phyloP scores from a whole-genome alignment of 2,329 filamentous ascomycete genomes.

The Stagonosporopsis cucurbitacearum region DNA sequence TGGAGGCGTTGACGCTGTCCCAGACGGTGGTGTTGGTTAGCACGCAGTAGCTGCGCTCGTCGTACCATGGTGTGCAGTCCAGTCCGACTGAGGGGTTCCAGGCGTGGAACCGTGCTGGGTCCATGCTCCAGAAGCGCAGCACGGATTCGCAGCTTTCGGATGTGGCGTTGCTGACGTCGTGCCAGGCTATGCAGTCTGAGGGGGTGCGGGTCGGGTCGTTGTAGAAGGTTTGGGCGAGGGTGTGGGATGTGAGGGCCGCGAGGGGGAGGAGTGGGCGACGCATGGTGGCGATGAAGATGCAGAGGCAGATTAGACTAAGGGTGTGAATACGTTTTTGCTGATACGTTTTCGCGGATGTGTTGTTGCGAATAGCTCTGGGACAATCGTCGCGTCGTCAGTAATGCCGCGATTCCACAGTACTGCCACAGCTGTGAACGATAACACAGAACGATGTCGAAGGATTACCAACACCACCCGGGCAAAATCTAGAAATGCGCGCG shows the following conservation, averaged over 20 bases:
- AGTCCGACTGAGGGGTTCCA: conserved; percentile 14
- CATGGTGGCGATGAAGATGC: not conserved
- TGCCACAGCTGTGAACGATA: no score
- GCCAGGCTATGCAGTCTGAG: conserved; percentile 6
- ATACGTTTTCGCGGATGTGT: no score
- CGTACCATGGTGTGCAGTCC: conserved; percentile 4
- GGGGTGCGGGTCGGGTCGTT: not conserved
- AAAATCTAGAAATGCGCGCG: not conserved
- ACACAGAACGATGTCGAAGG: not conserved
- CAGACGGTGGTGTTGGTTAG: not conserved
- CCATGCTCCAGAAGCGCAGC: not conserved
- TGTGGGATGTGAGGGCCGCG: not conserved
- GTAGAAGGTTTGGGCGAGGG: not conserved
- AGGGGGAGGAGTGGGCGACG: not conserved
- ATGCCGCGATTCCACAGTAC: no score
- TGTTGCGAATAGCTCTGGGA: no score
- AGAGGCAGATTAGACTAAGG: no score
- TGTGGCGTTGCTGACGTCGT: not conserved
- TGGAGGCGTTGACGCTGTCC: not conserved
- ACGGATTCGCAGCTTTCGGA: conserved; percentile 1
- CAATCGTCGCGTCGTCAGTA: no score
- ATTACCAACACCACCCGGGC: not conserved
- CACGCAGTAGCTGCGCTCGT: conserved; percentile 3
- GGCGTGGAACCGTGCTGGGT: conserved; percentile 1
- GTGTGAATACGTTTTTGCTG: no score